Evolutionary conservation across 208 protist species (phyloP).

Genomic region (Tritrichomonas foetus): DNA sequence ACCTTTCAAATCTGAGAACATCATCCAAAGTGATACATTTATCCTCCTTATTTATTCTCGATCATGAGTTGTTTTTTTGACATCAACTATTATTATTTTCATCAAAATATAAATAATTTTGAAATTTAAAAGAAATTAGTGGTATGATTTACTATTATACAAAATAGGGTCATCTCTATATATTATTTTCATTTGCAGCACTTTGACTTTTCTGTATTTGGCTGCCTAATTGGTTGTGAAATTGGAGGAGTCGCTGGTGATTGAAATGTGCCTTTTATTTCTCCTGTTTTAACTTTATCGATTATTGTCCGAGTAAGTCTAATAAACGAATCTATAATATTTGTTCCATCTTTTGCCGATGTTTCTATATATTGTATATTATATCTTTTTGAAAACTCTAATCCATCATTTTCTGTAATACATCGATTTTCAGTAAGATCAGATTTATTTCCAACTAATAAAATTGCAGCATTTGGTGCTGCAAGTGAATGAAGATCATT

Average conservation of each 20-base stretch:
- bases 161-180: no score
- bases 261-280: neutral
- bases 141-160: no score
- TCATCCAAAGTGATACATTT: no score
- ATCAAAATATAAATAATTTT: no score
- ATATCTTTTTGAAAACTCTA: neutral
- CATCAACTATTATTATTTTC: no score
- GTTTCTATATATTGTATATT: slow-evolving; percentile 8
- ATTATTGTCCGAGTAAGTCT: neutral
- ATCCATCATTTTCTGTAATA: neutral
- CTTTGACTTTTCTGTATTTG: neutral
- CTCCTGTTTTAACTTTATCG: neutral
- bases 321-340: neutral
- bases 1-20: no score
- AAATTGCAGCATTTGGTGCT: slow-evolving; percentile 5
- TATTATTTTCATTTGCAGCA: no score
- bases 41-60: no score
- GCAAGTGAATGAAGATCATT: neutral
- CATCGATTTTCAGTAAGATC: neutral
- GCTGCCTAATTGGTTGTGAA: neutral
- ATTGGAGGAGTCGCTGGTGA: neutral
- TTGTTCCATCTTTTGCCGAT: neutral
- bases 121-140: no score
- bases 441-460: no score
- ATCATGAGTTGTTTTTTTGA: no score